A percentile compares a stretch with the other conserved stretches of the same genome.
These are phyloP conservation scores for Saitozyma podzolica DNA, from an alignment of 768 basidiomycete species.

Conservation along the genomic window DNA sequence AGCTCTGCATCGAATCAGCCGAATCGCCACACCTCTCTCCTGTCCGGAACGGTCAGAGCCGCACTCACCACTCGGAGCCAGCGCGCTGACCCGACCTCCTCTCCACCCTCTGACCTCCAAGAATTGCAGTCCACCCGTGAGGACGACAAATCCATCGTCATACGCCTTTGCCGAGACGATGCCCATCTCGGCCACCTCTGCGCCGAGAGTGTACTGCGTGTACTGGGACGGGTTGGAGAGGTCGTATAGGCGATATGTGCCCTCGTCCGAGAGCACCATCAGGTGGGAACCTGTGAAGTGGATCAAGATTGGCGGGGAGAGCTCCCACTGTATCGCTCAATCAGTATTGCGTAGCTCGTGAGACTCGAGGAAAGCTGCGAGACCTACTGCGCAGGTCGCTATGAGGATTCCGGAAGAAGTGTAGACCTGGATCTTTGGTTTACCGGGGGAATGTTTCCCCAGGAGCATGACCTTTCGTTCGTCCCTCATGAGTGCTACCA, in stretches of 20 bases:
- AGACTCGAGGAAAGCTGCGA: neutral
- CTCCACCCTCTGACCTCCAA: constrained; percentile 89
- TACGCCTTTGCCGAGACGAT: constrained; percentile 83
- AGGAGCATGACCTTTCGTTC: constrained; percentile 74
- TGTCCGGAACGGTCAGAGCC: neutral
- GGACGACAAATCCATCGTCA: constrained; percentile 79
- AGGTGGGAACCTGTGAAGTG: constrained; percentile 55
- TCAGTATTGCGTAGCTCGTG: neutral
- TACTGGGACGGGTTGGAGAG: constrained; percentile 68
- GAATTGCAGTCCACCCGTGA: constrained; percentile 72
- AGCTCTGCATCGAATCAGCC: constrained; percentile 57
- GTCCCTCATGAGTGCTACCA: constrained; percentile 81
- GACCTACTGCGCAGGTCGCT: constrained; percentile 55
- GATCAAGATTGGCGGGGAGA: constrained; percentile 65
- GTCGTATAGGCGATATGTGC: constrained; percentile 77
- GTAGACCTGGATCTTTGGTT: constrained; percentile 82
- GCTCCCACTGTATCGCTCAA: constrained; percentile 69
- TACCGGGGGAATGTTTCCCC: constrained; percentile 60
- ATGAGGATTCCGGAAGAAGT: constrained; percentile 75
- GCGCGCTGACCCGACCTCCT: constrained; percentile 68
- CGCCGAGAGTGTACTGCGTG: constrained; percentile 77
- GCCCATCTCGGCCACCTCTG: constrained; percentile 74
- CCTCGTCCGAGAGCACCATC: constrained; percentile 85
- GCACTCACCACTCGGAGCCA: constrained; percentile 72
- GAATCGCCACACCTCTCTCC: neutral